Base-by-base conservation (phyloP, 345 rosid species). In the Pistacia integerrima region DNA sequence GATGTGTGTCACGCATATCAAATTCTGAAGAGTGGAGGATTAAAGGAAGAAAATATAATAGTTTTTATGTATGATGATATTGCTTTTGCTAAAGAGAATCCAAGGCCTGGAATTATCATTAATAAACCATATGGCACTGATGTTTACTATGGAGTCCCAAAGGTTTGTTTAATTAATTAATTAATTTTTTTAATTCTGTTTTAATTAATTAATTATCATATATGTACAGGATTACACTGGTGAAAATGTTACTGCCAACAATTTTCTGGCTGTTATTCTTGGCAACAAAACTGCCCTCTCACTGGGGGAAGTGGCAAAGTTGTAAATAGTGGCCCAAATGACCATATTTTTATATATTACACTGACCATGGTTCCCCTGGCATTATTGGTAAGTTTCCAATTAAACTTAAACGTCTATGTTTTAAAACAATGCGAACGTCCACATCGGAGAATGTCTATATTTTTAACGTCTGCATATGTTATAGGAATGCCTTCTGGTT, bases 1-100 rank as follows among this genome's bases (percentile, higher is more conserved):
- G 91, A 92, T 78, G 74, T 89, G 28, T 89, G 97, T 71, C 97
- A 92, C 76, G 95, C 95, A 3, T 91, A 92, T 73, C 95, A 91
- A 59, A 73, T 22, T 22, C 22, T 22, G 22, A 22, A 22, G 22
- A 22, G 22, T 22, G 92, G 91, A 1, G 97, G 95, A 61, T 1
- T 89, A 65, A 81, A 85, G 64, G 95, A 91, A 4, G 92, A 92
- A 57, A 92, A 92, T 81, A 92, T 91, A 18, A 82, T 90, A 13
- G 95, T 92, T 52, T 89, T 92, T 84, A 90, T 92, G 97, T 88
- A 90, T 56, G 97, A 90, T 78, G 97, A 91, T 73, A 88, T 92
- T 11, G 97, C 97, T 0, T 70, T 78, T 54, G 18, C 72, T 30
- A 1, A 17, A 0, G 6, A 76, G 0, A 92, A 91, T 72, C 97